These are phyloP conservation scores for Glarea lozoyensis DNA, from an alignment of 495 filamentous ascomycete genomes.

Conservation along the genomic window DNA sequence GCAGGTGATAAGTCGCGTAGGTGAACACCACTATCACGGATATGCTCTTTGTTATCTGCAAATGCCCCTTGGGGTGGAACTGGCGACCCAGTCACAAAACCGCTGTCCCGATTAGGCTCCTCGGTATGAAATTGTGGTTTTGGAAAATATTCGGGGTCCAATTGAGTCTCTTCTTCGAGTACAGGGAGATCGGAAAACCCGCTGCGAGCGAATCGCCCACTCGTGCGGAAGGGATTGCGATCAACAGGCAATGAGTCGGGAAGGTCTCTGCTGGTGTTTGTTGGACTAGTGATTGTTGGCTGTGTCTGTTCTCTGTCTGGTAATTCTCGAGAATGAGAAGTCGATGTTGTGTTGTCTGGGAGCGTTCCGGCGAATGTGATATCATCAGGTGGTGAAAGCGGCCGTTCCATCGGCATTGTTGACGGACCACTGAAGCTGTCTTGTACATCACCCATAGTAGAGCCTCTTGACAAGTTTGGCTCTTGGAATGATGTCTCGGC, in stretches of 20 bases:
- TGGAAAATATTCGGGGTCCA: conserved; percentile 1
- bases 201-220: conserved; percentile 1
- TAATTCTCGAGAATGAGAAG: conserved; percentile 2
- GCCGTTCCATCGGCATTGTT: not conserved
- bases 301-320: conserved; percentile 1
- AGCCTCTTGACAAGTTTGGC: not conserved
- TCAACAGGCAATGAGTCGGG: not conserved
- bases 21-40: conserved; percentile 45
- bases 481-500: conserved; percentile 1
- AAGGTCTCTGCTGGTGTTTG: not conserved
- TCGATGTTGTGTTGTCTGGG: not conserved
- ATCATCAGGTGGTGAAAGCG: not conserved
- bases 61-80: conserved; percentile 21
- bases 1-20: conserved; percentile 26
- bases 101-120: conserved; percentile 38
- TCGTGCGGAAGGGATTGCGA: conserved; percentile 4
- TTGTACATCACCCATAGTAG: not conserved
- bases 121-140: conserved; percentile 5
- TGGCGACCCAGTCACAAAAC: conserved; percentile 33
- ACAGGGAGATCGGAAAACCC: conserved; percentile 16
- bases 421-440: not conserved
- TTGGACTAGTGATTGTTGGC: conserved; percentile 7
- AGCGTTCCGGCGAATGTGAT: not conserved
- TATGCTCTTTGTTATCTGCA: conserved; percentile 20
- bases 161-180: conserved; percentile 16